Base-by-base conservation (phyloP, 495 filamentous ascomycete genomes). In the Hypomontagnella submonticulosa region DNA sequence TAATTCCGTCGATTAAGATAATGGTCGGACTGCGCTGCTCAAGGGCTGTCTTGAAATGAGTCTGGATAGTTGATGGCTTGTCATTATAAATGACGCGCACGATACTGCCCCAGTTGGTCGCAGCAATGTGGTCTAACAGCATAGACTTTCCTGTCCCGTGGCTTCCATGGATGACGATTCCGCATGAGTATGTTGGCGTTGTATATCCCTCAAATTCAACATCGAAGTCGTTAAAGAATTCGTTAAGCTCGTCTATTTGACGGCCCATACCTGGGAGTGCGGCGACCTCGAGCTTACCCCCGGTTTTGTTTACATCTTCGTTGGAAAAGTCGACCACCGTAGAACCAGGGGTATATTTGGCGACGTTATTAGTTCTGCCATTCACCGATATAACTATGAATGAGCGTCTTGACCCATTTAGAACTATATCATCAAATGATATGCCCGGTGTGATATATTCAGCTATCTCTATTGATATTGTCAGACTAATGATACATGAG, bases 131-230 rank as follows among this genome's bases (percentile, higher is more conserved):
- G 23, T 86, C 71, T 2, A 97, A 75, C 11, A 96, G 77, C 57
- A 88, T 78, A 12, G 86, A 88, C 74, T 96, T 97, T 2, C 93
- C 93, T 0, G 90, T 95, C 59, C 95, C 89, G 66, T 90, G 87
- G 49, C 90, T 85, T 42, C 95, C 92, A 77, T 95, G 87, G 41
- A 99, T 80, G 60, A 97, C 77, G 46, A 95, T 84, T 30, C 87
- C 81, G 41, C 84, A 83, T 37, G 83, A 75, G 18, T 55, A 71
- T 11, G 69, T 63, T 72, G 59, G 70, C 57, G 57, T 66, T 59
- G 71, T 63, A 34, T 68, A 63, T 43, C 67, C 68, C 42, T 75
- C 72, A 27, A 71, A 71, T 20, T 65, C 65, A 36, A 70, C 61
- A 49, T 85, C 84, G 57, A 91, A 87, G 43, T 83, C 81, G 15